Conservation (phyloP, 768 basidiomycete species). For the Tulasnella calospora region DNA sequence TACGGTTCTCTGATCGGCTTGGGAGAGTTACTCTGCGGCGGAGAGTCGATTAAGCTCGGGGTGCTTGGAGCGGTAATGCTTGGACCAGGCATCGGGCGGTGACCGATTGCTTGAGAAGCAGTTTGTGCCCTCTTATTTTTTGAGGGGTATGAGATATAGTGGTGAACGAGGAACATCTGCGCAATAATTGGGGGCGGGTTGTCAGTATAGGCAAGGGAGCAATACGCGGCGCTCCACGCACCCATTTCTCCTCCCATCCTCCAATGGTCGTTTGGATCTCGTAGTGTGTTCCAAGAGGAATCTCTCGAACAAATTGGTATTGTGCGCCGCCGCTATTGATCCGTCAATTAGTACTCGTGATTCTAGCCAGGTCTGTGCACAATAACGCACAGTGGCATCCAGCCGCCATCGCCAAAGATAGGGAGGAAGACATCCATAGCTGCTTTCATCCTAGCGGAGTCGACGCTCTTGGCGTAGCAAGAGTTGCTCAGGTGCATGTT, state of each 20-base stretch:
- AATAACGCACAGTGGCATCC: conserved; percentile 48
- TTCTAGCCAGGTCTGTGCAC: conserved; percentile 29
- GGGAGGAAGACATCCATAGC: conserved; percentile 51
- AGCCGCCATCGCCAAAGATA: conserved; percentile 56
- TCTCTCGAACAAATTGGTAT: conserved; percentile 65
- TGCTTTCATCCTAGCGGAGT: conserved; percentile 43
- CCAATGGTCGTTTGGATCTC: conserved; percentile 56
- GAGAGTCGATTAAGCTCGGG: conserved; percentile 10
- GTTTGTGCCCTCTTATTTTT: conserved; percentile 33
- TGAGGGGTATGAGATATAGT: conserved; percentile 55
- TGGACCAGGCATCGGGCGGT: neutral
- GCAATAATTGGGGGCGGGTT: neutral
- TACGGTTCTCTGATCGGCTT: neutral
- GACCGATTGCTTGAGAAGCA: neutral
- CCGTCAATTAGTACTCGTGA: conserved; percentile 34
- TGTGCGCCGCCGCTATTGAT: conserved; percentile 46
- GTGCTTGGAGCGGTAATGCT: conserved; percentile 13
- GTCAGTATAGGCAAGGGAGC: neutral
- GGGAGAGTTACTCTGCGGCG: neutral
- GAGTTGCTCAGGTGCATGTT: conserved; percentile 76
- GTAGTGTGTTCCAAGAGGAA: conserved; percentile 56
- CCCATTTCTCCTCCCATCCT: conserved; percentile 79
- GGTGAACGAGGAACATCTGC: conserved; percentile 59
- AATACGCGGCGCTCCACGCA: conserved; percentile 31
- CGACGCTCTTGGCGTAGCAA: conserved; percentile 58